Evolutionary conservation across 352 stramenopile species (phyloP).

Genomic region (Phytophthora crassamura): DNA sequence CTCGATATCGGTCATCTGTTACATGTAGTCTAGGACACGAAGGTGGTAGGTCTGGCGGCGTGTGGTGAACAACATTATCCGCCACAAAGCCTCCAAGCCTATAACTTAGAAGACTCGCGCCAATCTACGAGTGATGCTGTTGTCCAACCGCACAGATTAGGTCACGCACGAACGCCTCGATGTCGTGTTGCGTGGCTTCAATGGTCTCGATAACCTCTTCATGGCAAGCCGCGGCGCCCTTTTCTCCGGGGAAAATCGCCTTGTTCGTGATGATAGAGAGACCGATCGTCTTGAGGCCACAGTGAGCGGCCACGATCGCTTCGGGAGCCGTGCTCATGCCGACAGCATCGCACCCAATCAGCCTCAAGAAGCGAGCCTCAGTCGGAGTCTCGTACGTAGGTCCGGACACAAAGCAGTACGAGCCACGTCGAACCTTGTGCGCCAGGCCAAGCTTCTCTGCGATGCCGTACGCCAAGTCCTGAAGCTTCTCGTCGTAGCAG

Average conservation of each 20-base stretch:
- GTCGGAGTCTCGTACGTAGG: constrained; percentile 96
- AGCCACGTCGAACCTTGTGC: constrained; percentile 81
- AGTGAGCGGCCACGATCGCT: constrained; percentile 94
- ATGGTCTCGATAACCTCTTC: constrained; percentile 93
- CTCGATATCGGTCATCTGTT: too few species aligned
- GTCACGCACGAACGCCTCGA: constrained; percentile 21
- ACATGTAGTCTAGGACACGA: too few species aligned
- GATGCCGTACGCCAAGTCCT: constrained; percentile 74
- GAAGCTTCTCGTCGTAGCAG: constrained; percentile 91
- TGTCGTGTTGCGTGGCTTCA: constrained; percentile 45
- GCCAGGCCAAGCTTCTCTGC: constrained; percentile 78
- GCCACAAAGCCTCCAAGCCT: neutral
- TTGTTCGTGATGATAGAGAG: constrained; percentile 97
- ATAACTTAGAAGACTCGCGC: constrained; percentile 1
- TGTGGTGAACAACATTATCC: neutral
- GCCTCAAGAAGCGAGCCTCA: constrained; percentile 91
- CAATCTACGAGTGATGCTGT: neutral
- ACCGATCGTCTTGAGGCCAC: constrained; percentile 93
- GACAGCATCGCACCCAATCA: constrained; percentile 91
- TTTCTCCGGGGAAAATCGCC: constrained; percentile 76
- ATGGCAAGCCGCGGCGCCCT: constrained; percentile 81
- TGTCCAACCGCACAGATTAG: constrained; percentile 11
- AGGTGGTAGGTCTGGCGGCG: neutral
- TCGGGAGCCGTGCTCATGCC: constrained; percentile 97
- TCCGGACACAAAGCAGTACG: constrained; percentile 96